Evolutionary conservation across 2,329 filamentous ascomycete genomes (phyloP), one percentile per base, ranked within the genome.

Genomic region (Cucurbitaria berberidis): DNA sequence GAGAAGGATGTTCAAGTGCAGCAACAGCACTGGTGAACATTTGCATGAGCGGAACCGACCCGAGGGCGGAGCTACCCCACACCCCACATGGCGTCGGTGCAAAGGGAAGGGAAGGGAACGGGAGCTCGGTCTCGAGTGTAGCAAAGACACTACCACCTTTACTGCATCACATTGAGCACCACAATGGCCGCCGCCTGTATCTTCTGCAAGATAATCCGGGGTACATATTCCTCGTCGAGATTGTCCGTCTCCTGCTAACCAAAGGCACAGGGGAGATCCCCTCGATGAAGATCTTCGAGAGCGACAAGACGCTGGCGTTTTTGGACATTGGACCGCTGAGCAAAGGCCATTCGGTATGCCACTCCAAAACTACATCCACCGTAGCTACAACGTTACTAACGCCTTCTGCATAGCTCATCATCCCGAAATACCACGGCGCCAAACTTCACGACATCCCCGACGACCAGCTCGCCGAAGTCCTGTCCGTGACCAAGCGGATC

Each of bases 131-230:
- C 36, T 22, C 44, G 26, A 34, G 3, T 42, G 24, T 26, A 10
- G 56, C 47, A 49, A 54, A 47, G 60, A 56, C 51, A 62, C 62
- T 63, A 64, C 62, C 59, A 57, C 62, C 44, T 54, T 53, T 46
- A 58, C 53, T 53, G 42, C 41, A 22, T 19, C 21, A 59, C 43
- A 35, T 49, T 64, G 66, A 69, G 64, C 52, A 72, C 69, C 69
- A 68, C 55, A 68, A 84, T 85, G 80, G 83, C 88, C 57, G 84
- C 87, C 48, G 82, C 88, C 59, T 99, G 95, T 76, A 91, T 98
- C 73, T 99, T 99, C 81, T 99, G 95, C 84, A 96, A 91, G 77
- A 98, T 99, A 74, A 89, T 99, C 81, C 96, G 96, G 84, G 93
- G 93, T 85, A 76, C 47, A 67, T 40, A 22, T 24, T 29, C 21